phyloP scores from a whole-genome alignment of 202 grass and related monocot species.

The Alloteropsis angusta region DNA sequence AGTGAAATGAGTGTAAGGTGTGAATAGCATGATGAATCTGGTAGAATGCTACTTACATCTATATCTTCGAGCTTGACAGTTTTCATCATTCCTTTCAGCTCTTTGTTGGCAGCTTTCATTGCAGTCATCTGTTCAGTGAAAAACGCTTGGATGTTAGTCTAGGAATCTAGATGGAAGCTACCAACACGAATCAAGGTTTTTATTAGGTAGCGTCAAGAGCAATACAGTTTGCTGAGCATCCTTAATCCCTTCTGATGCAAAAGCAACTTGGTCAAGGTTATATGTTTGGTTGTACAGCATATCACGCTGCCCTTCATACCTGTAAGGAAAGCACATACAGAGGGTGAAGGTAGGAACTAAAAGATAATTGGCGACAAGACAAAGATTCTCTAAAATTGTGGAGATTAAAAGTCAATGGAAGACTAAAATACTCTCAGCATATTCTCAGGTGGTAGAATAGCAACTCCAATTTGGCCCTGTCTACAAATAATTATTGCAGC shows the following conservation, averaged over 20 bases:
- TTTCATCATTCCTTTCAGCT: slow-evolving; percentile 98
- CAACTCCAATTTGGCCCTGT: not conserved
- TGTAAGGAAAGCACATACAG: slow-evolving; percentile 11
- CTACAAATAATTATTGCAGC: not conserved
- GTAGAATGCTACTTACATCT: slow-evolving; percentile 43
- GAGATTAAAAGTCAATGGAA: not conserved
- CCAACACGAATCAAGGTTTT: not conserved
- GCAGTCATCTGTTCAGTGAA: slow-evolving; percentile 63
- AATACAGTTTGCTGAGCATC: slow-evolving; percentile 87
- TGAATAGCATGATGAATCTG: not conserved
- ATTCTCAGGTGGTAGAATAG: not conserved
- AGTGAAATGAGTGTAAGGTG: not conserved
- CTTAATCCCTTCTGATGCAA: slow-evolving; percentile 71
- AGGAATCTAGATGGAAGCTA: not conserved
- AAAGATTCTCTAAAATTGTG: not conserved
- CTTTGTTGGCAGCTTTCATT: slow-evolving; percentile 88
- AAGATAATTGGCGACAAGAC: not conserved
- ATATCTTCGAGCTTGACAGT: slow-evolving; percentile 83
- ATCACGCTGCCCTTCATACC: slow-evolving; percentile 85
- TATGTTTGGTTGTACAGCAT: slow-evolving; percentile 90
- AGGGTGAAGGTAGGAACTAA: not conserved
- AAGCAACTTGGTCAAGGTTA: slow-evolving; percentile 91
- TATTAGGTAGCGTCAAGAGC: not conserved
- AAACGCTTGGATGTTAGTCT: not conserved
- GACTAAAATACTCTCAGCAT: not conserved